Conservation (phyloP, 495 filamentous ascomycete genomes). For the Lindgomyces ingoldianus region DNA sequence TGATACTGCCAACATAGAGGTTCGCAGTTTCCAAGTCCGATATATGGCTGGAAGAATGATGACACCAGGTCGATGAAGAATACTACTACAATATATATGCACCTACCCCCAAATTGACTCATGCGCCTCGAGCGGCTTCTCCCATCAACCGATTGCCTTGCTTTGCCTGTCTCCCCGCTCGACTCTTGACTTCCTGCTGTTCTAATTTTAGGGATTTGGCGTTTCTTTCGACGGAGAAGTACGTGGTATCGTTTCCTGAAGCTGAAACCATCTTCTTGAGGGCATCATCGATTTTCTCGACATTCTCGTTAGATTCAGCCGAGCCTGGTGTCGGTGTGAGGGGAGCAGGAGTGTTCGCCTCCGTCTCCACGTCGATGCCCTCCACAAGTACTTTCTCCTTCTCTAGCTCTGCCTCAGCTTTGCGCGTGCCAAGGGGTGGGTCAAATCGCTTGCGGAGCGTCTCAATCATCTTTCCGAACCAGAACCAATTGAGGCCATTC, state of each 20-base stretch:
- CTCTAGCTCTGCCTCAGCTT: slow-evolving; percentile 12
- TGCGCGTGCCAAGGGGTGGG: slow-evolving; percentile 51
- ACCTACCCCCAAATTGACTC: neutral
- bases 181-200: slow-evolving; percentile 31
- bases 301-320: neutral
- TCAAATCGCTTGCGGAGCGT: slow-evolving; percentile 87
- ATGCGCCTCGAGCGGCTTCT: neutral
- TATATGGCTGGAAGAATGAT: too few species aligned
- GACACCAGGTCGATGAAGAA: too few species aligned
- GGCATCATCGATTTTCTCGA: neutral
- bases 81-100: too few species aligned
- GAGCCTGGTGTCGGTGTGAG: neutral
- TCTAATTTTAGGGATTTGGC: slow-evolving; percentile 32
- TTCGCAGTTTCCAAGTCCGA: too few species aligned
- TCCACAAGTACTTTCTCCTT: slow-evolving; percentile 30
- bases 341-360: slow-evolving; percentile 1
- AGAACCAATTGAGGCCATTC: slow-evolving; percentile 89
- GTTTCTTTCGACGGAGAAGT: slow-evolving; percentile 12
- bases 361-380: slow-evolving; percentile 32
- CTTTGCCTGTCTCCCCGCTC: slow-evolving; percentile 1
- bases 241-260: slow-evolving; percentile 7
- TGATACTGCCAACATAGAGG: too few species aligned
- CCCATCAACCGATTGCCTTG: neutral
- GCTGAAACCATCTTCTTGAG: neutral
- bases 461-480: slow-evolving; percentile 96